Evolutionary conservation across 129 eudicot genomes (phyloP).

Genomic region (Ambrosia artemisiifolia): DNA sequence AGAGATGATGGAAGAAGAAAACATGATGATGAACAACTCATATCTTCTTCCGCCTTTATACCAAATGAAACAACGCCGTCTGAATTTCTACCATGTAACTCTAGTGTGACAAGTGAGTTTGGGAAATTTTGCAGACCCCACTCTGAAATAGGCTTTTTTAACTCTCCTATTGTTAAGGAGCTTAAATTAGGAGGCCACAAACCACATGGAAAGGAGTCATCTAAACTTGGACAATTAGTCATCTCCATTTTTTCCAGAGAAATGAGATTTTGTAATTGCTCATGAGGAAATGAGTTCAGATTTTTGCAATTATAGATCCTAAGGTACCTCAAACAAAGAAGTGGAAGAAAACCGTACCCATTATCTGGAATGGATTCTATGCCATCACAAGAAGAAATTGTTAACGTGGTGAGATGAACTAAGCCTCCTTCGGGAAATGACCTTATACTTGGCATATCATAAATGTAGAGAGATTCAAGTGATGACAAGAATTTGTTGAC

Average conservation of each 20-base stretch:
- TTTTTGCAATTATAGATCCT: not conserved
- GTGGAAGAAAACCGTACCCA: slow-evolving; percentile 16
- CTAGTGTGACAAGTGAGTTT: not conserved
- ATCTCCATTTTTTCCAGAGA: not conserved
- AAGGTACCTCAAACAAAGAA: not conserved
- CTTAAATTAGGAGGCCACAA: slow-evolving; percentile 21
- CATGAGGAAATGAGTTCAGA: slow-evolving; percentile 17
- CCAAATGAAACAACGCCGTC: slow-evolving; percentile 1
- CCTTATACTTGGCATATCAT: not conserved
- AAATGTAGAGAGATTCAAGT: not conserved
- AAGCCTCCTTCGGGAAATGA: not conserved
- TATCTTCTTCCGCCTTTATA: not conserved
- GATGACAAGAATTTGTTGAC: slow-evolving; percentile 5
- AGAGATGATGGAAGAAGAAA: slow-evolving; percentile 24
- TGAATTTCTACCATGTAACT: not conserved
- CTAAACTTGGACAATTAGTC: slow-evolving; percentile 10
- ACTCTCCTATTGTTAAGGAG: not conserved
- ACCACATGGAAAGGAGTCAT: not conserved
- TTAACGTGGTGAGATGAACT: slow-evolving; percentile 9
- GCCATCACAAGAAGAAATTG: not conserved
- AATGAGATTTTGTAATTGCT: slow-evolving; percentile 20
- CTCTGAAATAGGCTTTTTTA: slow-evolving; percentile 17
- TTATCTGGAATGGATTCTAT: slow-evolving; percentile 17
- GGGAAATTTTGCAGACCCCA: slow-evolving; percentile 21
- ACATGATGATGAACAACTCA: not conserved